These are phyloP conservation scores for Gossypium rotundifolium DNA, from an alignment of 345 rosid species.

Conservation along the genomic window DNA sequence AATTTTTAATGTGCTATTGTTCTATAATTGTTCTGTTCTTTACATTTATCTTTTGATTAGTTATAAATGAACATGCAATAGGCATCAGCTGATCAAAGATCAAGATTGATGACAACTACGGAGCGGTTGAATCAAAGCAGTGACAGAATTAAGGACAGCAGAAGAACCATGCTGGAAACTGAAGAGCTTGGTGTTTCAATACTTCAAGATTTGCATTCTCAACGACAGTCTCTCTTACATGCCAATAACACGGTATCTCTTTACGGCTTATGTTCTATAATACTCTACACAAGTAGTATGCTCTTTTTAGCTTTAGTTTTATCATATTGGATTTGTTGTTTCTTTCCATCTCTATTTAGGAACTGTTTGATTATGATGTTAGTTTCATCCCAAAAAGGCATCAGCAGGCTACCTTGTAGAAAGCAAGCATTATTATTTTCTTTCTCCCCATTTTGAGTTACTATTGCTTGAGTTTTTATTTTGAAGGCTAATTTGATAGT, in stretches of 20 bases:
- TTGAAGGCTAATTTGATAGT: neutral
- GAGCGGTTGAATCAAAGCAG: conserved; percentile 60
- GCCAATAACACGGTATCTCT: conserved; percentile 58
- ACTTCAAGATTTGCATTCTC: conserved; percentile 88
- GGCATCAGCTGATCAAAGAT: conserved; percentile 92
- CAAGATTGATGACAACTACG: conserved; percentile 75
- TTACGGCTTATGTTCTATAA: neutral
- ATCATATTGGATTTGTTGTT: neutral
- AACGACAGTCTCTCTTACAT: conserved; percentile 77
- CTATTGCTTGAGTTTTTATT: neutral
- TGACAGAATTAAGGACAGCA: conserved; percentile 77
- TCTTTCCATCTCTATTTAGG: neutral
- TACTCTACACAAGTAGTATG: neutral
- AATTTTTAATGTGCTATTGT: neutral
- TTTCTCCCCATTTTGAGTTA: neutral
- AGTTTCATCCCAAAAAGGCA: neutral
- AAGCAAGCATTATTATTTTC: neutral
- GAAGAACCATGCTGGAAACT: conserved; percentile 90
- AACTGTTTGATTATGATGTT: neutral
- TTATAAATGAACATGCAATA: conserved; percentile 17
- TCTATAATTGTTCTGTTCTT: neutral
- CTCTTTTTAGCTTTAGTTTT: neutral
- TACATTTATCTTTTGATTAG: neutral
- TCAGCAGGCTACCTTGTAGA: neutral
- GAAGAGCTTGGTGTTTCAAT: conserved; percentile 97